These are phyloP conservation scores for Endotrypanum monterogeii DNA, from an alignment of 208 protist genomes.

Conservation along the genomic window DNA sequence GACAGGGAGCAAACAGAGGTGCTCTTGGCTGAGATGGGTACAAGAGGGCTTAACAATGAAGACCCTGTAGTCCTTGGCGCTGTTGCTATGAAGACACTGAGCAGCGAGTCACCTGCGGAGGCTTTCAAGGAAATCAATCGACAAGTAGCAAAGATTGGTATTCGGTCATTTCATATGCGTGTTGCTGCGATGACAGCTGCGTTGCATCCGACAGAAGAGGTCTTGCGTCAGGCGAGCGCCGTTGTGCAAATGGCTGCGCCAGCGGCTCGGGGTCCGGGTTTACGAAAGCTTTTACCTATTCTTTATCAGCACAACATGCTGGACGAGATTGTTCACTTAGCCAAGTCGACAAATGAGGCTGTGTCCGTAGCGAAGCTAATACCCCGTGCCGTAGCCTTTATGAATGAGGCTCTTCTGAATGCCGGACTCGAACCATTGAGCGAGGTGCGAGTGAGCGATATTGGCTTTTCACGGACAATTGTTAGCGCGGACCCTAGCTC, in stretches of 20 bases:
- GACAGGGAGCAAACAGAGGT: slow-evolving; percentile 43
- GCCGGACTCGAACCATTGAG: slow-evolving; percentile 53
- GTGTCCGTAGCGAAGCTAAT: slow-evolving; percentile 44
- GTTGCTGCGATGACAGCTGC: slow-evolving; percentile 43
- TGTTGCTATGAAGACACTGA: slow-evolving; percentile 52
- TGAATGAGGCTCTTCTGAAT: slow-evolving; percentile 72
- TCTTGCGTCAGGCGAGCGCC: slow-evolving; percentile 34
- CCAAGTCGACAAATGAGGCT: slow-evolving; percentile 42
- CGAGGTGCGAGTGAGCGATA: slow-evolving; percentile 43
- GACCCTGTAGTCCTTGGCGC: slow-evolving; percentile 71
- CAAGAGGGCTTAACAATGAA: slow-evolving; percentile 67
- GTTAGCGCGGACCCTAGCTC: background rate
- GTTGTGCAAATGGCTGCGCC: slow-evolving; percentile 45
- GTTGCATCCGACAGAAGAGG: slow-evolving; percentile 38
- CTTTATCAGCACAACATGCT: slow-evolving; percentile 65
- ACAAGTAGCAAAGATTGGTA: slow-evolving; percentile 57
- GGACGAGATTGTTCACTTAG: slow-evolving; percentile 69
- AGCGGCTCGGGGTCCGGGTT: slow-evolving; percentile 18
- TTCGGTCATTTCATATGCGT: slow-evolving; percentile 53
- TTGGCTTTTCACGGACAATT: slow-evolving; percentile 22
- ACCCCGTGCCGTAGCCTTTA: slow-evolving; percentile 65
- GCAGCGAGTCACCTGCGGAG: slow-evolving; percentile 42
- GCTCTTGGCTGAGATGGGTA: slow-evolving; percentile 63
- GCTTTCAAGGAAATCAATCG: slow-evolving; percentile 70
- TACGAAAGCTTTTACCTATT: slow-evolving; percentile 64